A percentile compares a stretch with the other conserved stretches of the same genome.
Conservation (phyloP, 2,329 filamentous ascomycete genomes). For the Endoconidiophora laricicola region DNA sequence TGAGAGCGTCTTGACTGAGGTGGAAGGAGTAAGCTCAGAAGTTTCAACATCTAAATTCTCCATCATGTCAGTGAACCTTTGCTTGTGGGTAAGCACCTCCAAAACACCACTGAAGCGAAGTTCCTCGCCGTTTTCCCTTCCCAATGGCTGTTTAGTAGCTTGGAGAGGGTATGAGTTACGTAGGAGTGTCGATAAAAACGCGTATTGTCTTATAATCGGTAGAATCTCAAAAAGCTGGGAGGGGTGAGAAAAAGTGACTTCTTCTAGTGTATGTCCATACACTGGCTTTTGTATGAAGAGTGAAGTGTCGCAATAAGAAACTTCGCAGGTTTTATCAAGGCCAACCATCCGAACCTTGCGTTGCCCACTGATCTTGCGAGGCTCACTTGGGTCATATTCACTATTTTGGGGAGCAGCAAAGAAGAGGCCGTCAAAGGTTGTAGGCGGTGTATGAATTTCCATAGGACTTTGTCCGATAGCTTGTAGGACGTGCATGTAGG, state of each 20-base stretch:
- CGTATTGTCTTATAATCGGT: conserved; percentile 61
- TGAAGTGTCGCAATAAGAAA: conserved; percentile 27
- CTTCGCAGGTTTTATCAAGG: conserved; percentile 8
- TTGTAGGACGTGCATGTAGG: conserved; percentile 46
- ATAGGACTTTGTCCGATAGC: conserved; percentile 22
- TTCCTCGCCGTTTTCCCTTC: background rate
- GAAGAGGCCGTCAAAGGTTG: conserved; percentile 40
- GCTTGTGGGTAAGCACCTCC: conserved; percentile 3
- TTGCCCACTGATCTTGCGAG: conserved; percentile 30
- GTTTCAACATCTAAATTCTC: background rate
- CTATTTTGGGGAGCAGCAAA: conserved; percentile 36
- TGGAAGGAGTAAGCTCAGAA: too few species aligned
- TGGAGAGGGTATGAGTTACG: conserved; percentile 35
- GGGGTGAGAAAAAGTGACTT: conserved; percentile 63
- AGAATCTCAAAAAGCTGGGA: conserved; percentile 58
- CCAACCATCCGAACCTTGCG: conserved; percentile 21
- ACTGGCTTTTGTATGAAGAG: conserved; percentile 58
- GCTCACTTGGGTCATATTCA: conserved; percentile 39
- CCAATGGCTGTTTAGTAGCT: background rate
- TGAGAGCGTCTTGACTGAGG: too few species aligned
- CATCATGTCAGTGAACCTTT: conserved; percentile 2
- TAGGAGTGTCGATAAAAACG: conserved; percentile 49
- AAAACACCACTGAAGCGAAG: conserved; percentile 3
- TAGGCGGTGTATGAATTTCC: conserved; percentile 27
- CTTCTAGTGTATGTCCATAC: conserved; percentile 48